phyloP scores from a whole-genome alignment of 352 stramenopile species.

The Albugo laibachii region DNA sequence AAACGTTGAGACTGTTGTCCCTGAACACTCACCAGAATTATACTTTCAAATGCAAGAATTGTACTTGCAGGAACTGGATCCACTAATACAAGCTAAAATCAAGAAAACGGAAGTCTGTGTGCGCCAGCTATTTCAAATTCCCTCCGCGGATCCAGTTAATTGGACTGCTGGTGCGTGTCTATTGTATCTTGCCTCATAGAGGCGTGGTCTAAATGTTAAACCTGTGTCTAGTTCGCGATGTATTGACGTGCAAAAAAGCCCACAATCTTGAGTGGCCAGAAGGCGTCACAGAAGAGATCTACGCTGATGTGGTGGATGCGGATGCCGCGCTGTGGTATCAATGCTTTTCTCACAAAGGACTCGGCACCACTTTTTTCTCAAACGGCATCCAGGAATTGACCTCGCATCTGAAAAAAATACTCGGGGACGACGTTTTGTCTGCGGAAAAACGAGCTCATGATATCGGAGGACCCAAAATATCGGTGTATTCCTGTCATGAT shows the following conservation, averaged over 20 bases:
- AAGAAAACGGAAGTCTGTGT: conserved; percentile 17
- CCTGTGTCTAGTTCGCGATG: conserved; percentile 32
- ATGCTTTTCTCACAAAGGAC: conserved; percentile 42
- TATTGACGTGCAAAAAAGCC: conserved; percentile 38
- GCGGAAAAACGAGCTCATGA: no score
- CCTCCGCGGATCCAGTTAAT: conserved; percentile 16
- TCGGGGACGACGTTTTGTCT: no score
- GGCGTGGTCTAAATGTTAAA: neutral
- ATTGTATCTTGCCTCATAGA: no score
- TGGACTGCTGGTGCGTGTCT: conserved; percentile 42
- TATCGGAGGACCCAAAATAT: conserved; percentile 1
- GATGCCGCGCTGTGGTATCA: conserved; percentile 61
- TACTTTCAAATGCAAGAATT: conserved; percentile 27
- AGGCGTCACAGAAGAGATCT: conserved; percentile 32
- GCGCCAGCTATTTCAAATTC: conserved; percentile 21
- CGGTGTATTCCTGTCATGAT: conserved; percentile 61
- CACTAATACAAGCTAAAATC: conserved; percentile 22
- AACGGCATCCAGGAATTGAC: conserved; percentile 34
- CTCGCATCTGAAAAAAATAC: conserved; percentile 23
- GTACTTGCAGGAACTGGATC: conserved; percentile 24
- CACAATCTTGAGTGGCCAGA: conserved; percentile 34
- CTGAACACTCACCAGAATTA: conserved; percentile 44
- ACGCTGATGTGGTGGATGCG: conserved; percentile 32
- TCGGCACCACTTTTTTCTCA: conserved; percentile 39
- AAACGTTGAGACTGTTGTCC: conserved; percentile 22